Evolutionary conservation across 225 moss, liverwort and hornwort genomes (phyloP).

Genomic region (Marchantia paleacea): DNA sequence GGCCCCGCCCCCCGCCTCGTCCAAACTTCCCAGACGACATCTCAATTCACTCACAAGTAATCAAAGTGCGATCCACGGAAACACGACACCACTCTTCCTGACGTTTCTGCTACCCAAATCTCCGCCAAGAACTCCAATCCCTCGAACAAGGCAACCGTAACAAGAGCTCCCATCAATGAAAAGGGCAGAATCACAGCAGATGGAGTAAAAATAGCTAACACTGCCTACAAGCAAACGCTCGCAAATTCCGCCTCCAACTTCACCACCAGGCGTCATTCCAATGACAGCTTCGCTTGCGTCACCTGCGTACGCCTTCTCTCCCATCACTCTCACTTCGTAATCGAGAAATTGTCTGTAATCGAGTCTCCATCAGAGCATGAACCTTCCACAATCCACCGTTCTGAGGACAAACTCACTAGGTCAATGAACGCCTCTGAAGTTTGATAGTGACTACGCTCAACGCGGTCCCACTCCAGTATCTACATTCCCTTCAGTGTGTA

Average conservation of each 20-base stretch:
- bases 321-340: not conserved
- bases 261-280: conserved; percentile 1
- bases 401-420: not conserved
- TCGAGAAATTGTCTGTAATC: not conserved
- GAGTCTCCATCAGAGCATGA: conserved; percentile 1
- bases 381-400: not conserved
- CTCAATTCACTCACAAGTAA: conserved; percentile 8
- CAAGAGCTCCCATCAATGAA: not conserved
- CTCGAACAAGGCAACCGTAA: not conserved
- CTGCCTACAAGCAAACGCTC: not conserved
- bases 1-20: conserved; percentile 47
- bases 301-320: not conserved
- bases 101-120: not conserved
- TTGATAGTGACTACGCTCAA: not conserved
- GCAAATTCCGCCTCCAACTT: not conserved
- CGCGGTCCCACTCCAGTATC: too few relatives aligned
- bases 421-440: not conserved
- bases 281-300: not conserved
- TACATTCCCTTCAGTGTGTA: too few relatives aligned
- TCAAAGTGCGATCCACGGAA: conserved; percentile 4
- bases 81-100: not conserved
- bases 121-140: conserved; percentile 16
- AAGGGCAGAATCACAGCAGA: not conserved
- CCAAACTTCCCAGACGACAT: conserved; percentile 46
- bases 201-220: too few relatives aligned